A percentile compares a stretch with the other conserved stretches of the same genome.
These are phyloP conservation scores for Sugiyamaella boreocaroliniensis DNA, from an alignment of 805 yeast genomes.

Conservation along the genomic window DNA sequence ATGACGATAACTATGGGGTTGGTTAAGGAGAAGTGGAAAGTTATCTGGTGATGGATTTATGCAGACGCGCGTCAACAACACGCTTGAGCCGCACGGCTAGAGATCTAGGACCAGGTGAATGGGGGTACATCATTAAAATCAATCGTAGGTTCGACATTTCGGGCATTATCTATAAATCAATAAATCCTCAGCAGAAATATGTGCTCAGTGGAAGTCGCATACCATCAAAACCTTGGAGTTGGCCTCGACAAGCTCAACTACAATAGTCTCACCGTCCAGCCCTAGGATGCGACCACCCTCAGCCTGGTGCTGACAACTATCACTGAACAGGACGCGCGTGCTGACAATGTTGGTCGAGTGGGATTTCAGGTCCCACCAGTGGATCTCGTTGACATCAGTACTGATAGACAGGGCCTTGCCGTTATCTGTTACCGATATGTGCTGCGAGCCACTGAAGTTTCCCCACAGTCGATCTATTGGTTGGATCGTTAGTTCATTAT, in stretches of 20 bases:
- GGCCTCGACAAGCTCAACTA: background rate
- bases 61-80: background rate
- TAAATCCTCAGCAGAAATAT: background rate
- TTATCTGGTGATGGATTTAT: background rate
- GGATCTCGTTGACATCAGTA: slow-evolving; percentile 4
- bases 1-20: background rate
- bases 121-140: too few relatives aligned
- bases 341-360: background rate
- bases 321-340: background rate
- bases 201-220: background rate
- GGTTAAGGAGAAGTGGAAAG: background rate
- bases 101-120: too few relatives aligned
- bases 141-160: too few relatives aligned
- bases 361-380: slow-evolving; percentile 11
- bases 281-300: background rate
- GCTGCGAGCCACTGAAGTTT: slow-evolving; percentile 4
- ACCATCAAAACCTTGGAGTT: background rate
- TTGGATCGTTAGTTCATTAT: background rate
- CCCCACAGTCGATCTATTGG: slow-evolving; percentile 7
- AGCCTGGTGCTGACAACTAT: background rate
- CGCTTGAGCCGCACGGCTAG: too few relatives aligned
- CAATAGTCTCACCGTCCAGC: background rate
- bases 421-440: slow-evolving; percentile 2
- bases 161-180: too few relatives aligned
- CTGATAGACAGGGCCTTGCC: slow-evolving; percentile 12